phyloP scores from a whole-genome alignment of 1,284 basidiomycete species.

The Ustilago nuda region DNA sequence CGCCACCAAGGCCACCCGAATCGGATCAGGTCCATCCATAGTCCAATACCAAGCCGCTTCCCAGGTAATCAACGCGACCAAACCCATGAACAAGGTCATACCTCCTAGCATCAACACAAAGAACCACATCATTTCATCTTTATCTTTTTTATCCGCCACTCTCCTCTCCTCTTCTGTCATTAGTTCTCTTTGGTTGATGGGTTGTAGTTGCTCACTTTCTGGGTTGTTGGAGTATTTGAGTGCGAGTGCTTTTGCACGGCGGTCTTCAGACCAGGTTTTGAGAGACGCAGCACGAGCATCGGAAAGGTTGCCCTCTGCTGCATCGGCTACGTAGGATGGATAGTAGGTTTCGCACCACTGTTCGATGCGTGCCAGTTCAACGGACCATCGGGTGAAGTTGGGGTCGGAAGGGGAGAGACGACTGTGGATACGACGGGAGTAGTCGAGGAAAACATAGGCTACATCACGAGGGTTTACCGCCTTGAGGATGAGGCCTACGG shows the following conservation, averaged over 20 bases:
- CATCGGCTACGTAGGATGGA: slow-evolving; percentile 57
- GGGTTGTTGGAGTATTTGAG: slow-evolving; percentile 13
- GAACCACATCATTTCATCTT: slow-evolving; percentile 52
- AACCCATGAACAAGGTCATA: slow-evolving; percentile 49
- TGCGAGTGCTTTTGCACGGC: slow-evolving; percentile 30
- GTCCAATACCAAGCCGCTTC: slow-evolving; percentile 57
- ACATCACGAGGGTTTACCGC: slow-evolving; percentile 93
- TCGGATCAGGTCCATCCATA: slow-evolving; percentile 56
- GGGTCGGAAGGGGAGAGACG: slow-evolving; percentile 85
- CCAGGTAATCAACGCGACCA: slow-evolving; percentile 53
- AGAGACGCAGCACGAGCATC: slow-evolving; percentile 53
- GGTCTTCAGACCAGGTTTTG: slow-evolving; percentile 44
- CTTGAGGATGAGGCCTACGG: slow-evolving; percentile 87
- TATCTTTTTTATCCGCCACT: slow-evolving; percentile 38
- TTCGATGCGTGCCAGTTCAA: slow-evolving; percentile 65
- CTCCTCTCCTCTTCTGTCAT: slow-evolving; percentile 46
- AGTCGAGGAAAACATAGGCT: slow-evolving; percentile 86
- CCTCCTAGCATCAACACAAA: slow-evolving; percentile 49
- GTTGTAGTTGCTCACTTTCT: neutral
- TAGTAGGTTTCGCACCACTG: slow-evolving; percentile 66
- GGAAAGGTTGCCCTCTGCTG: slow-evolving; percentile 14
- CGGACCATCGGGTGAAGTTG: slow-evolving; percentile 74
- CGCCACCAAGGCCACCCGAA: slow-evolving; percentile 9
- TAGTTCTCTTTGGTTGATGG: slow-evolving; percentile 28
- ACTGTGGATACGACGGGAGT: slow-evolving; percentile 83